Conservation (phyloP, 176 grass and related monocot genomes). For the Dendrocalamus sinicus region DNA sequence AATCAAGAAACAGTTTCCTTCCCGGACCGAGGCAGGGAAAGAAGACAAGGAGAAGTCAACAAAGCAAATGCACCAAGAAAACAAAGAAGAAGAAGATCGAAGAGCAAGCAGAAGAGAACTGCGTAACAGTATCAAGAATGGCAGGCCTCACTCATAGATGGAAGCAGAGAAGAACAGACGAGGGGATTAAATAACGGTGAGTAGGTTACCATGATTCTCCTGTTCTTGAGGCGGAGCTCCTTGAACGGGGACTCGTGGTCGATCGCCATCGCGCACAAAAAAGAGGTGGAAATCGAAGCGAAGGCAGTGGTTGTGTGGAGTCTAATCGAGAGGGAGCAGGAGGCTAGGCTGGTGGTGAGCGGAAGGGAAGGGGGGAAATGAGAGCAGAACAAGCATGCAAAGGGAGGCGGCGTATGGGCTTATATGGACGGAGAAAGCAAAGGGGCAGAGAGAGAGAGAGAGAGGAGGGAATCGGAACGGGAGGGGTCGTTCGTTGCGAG, state of each 20-base stretch:
- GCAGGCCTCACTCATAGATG: background rate
- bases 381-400: background rate
- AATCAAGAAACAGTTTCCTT: background rate
- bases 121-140: background rate
- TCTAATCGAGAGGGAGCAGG: background rate
- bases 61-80: background rate
- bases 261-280: slow-evolving; percentile 57
- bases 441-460: too few relatives aligned
- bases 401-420: background rate
- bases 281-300: background rate
- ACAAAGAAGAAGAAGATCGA: background rate
- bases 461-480: background rate
- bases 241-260: slow-evolving; percentile 75
- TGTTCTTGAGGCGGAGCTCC: slow-evolving; percentile 74
- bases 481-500: too few relatives aligned
- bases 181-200: too few relatives aligned
- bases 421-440: background rate
- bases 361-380: background rate
- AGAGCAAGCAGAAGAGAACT: background rate
- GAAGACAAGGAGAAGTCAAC: background rate
- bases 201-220: slow-evolving; percentile 69
- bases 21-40: background rate
- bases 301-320: background rate
- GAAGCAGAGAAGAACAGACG: too few relatives aligned
- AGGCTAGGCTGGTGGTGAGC: background rate